Evolutionary conservation across 306 rosid genomes (phyloP), one percentile per base, ranked within the genome.

Genomic region (Ammopiptanthus mongolicus): DNA sequence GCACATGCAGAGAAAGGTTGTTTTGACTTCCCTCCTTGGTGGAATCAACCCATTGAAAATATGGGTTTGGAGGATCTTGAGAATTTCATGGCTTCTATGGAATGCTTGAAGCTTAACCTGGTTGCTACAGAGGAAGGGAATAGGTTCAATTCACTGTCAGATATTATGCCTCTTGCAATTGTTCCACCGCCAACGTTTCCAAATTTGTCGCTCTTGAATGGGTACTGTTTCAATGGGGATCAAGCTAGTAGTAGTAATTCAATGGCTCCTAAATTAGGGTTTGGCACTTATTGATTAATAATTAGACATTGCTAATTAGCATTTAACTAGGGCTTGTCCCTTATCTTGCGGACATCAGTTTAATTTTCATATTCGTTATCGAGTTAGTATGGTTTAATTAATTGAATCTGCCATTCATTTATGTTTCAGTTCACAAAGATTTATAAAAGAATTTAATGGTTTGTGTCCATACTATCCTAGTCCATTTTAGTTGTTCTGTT

Each of bases 61-160:
- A 86, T 84, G 83, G 18, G 7, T 13, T 39, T 84, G 75, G 78
- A 78, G 15, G 56, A 64, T 17, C 55, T 81, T 3, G 37, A 64
- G 33, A 5, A 23, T 33, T 78, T 78, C 50, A 83, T 60, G 78
- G 13, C 0, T 1, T 21, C 69, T 0, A 5, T 81, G n/a, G 61
- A 75, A 33, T 8, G 15, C 0, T 42, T 83, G 73, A 83, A 18
- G 36, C 3, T 41, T 0, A 72, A 66, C 36, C 23, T 73, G 8
- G 31, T 19, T 3, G 31, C 19, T 36, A 36, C 18, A 7, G 37
- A 13, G 0, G 69, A 71, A 14, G 7, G 34, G 41, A 71, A 13
- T 48, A 47, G 3, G 42, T n/a, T 46, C 44, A 25, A n/a, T 25
- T 59, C 65, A n/a, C 2, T 2, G 19, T 3, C 39, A 23, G 15